Base-by-base conservation (phyloP, 331 rosid species). In the Cydonia oblonga region DNA sequence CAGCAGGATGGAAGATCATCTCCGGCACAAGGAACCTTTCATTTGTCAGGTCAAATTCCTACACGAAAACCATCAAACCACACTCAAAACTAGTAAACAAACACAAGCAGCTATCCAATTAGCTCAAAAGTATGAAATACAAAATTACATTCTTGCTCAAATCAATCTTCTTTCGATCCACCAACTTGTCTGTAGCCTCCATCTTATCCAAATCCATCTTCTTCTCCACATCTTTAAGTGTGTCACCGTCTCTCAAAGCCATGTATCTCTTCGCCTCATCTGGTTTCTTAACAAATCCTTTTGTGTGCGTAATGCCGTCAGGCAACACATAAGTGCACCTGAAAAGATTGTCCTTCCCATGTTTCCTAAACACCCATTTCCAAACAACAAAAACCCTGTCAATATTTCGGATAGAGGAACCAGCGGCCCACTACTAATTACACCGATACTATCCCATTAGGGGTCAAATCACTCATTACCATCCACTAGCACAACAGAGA, bases 1-100 rank as follows among this genome's bases (percentile, higher is more conserved):
- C 96, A 66, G 96, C 89, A 56, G 98, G 98, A 75, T 86, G 96
- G 81, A 93, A 93, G 61, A 93, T 80, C 98, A 93, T 93, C 88
- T 93, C 98, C 0, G 98, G 96, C 26, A 91, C 97, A 73, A 93
- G 96, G 87, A 93, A 91, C 18, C 98, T 92, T 66, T 93, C 98
- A 35, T 93, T 93, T 26, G 97, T 87, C 87, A 93, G 82, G 78
- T 91, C 98, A 71, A 93, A 91, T 74, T 93, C 98, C 97, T 93
- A 81, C 65, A 56, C 3, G 74, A 73, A 69, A 63, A 58, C 26
- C 32, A 69, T 5, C 77, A 68, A 68, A 16, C 53, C 63, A 38
- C 57, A 54, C 44, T 32, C 18, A 29, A 14, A 62, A 62, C 57
- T 2, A 16, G 66, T 24, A 44, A 74, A n/a, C n/a, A 70, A 22